Percentiles rank a stretch among this genome's conserved stretches.
Evolutionary conservation across 352 stramenopile species (phyloP).

Genomic region (Phytophthora melonis): DNA sequence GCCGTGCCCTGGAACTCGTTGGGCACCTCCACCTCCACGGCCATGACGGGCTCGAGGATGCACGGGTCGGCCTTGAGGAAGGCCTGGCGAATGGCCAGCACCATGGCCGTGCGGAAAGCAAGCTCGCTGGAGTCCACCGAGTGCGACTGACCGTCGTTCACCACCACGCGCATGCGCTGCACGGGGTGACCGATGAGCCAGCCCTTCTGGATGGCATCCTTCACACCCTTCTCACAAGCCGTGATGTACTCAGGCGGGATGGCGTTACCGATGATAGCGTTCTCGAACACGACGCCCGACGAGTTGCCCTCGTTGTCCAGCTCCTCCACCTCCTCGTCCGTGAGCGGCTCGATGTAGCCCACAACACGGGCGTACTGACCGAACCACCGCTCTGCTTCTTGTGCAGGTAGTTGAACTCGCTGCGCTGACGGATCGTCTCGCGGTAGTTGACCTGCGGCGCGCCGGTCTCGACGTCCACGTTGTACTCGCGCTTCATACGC

Average conservation of each 20-base stretch:
- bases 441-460: slow-evolving; percentile 99
- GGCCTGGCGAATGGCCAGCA: slow-evolving; percentile 94
- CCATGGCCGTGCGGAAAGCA: slow-evolving; percentile 97
- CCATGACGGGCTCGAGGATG: slow-evolving; percentile 98
- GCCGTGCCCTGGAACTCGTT: slow-evolving; percentile 97
- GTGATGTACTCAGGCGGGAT: slow-evolving; percentile 99
- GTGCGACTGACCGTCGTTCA: slow-evolving; percentile 95
- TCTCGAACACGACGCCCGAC: slow-evolving; percentile 95
- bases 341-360: slow-evolving; percentile 98
- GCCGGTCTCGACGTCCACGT: slow-evolving; percentile 91
- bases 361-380: slow-evolving; percentile 97
- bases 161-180: slow-evolving; percentile 83
- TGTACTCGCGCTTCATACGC: slow-evolving; percentile 99
- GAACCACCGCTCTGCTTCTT: slow-evolving; percentile 99
- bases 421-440: slow-evolving; percentile 95
- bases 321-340: slow-evolving; percentile 77
- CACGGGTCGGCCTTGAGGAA: slow-evolving; percentile 94
- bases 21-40: slow-evolving; percentile 93
- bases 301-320: slow-evolving; percentile 41
- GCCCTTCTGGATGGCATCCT: slow-evolving; percentile 96
- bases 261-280: slow-evolving; percentile 98
- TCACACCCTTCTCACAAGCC: slow-evolving; percentile 97
- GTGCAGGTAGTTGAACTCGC: slow-evolving; percentile 99
- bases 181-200: slow-evolving; percentile 97
- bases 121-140: slow-evolving; percentile 99